Conservation (phyloP, 768 basidiomycete genomes). For the Brasilioporus rufonigricans region DNA sequence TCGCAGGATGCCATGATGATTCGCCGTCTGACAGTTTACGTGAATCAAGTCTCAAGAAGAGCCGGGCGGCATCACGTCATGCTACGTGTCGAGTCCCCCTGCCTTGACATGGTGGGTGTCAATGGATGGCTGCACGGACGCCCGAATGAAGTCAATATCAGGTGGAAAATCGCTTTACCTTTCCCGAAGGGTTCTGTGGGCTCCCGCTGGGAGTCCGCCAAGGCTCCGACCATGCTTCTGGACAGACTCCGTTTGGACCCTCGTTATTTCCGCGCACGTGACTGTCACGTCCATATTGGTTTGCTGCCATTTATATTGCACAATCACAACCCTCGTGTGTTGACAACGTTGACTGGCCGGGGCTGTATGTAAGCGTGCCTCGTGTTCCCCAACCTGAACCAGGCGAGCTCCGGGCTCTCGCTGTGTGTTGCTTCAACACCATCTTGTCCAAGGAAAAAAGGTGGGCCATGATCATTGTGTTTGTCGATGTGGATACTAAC, state of each 20-base stretch:
- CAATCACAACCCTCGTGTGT: slow-evolving; percentile 8
- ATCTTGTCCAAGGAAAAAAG: slow-evolving; percentile 24
- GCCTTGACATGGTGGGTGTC: background rate
- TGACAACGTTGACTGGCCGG: background rate
- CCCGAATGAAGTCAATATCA: background rate
- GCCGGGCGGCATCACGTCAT: too few species aligned
- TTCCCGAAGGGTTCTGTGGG: background rate
- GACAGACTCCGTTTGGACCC: background rate
- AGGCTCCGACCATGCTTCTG: background rate
- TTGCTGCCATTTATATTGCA: slow-evolving; percentile 5
- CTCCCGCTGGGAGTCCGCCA: background rate
- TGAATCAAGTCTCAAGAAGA: too few species aligned
- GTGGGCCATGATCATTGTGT: slow-evolving; percentile 12
- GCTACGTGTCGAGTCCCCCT: too few species aligned
- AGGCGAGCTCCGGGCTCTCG: slow-evolving; percentile 22
- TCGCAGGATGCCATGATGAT: background rate
- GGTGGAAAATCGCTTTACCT: too few species aligned
- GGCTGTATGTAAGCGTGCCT: slow-evolving; percentile 29
- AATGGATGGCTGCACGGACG: background rate
- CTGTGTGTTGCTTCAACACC: slow-evolving; percentile 23
- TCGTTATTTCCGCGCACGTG: slow-evolving; percentile 19
- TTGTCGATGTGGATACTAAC: slow-evolving; percentile 3
- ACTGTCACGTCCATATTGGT: slow-evolving; percentile 9
- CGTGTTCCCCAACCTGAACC: slow-evolving; percentile 28
- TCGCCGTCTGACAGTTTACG: background rate